Percentiles rank a stretch among this genome's conserved stretches.
Conservation (phyloP, 257 asterid species). For the Nicotiana obtusifolia region DNA sequence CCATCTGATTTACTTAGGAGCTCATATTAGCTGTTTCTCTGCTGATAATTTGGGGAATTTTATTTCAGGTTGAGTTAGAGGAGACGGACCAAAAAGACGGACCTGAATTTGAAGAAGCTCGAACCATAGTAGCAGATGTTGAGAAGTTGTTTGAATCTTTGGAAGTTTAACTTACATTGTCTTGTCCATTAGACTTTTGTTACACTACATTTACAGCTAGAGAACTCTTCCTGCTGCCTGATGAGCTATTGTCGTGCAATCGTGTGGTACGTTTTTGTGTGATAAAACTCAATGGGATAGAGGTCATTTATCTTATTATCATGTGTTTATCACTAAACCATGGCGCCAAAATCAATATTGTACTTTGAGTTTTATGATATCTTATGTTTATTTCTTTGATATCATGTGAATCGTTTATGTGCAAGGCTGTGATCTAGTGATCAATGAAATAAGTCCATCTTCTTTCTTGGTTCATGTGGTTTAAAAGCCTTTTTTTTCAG, state of each 20-base stretch:
- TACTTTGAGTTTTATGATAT: not conserved
- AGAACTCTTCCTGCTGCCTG: constrained; percentile 3
- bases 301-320: not conserved
- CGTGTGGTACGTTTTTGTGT: not conserved
- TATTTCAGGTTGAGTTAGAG: constrained; percentile 61
- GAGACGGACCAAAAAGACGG: constrained; percentile 59
- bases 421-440: not conserved
- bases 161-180: constrained; percentile 19
- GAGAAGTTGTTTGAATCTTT: constrained; percentile 46
- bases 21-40: not conserved
- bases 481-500: not conserved
- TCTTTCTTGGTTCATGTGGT: not conserved
- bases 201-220: not conserved
- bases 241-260: not conserved
- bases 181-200: not conserved
- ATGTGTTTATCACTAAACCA: not conserved
- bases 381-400: not conserved
- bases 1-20: not conserved
- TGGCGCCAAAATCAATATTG: not conserved
- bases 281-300: not conserved
- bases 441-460: not conserved
- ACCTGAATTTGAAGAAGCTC: constrained; percentile 73
- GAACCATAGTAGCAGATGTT: constrained; percentile 40
- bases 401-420: not conserved
- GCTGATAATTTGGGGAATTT: not conserved